A percentile compares a stretch with the other conserved stretches of the same genome.
Evolutionary conservation across 2,329 filamentous ascomycete genomes (phyloP).

Genomic region (Pseudodiploospora longispora): DNA sequence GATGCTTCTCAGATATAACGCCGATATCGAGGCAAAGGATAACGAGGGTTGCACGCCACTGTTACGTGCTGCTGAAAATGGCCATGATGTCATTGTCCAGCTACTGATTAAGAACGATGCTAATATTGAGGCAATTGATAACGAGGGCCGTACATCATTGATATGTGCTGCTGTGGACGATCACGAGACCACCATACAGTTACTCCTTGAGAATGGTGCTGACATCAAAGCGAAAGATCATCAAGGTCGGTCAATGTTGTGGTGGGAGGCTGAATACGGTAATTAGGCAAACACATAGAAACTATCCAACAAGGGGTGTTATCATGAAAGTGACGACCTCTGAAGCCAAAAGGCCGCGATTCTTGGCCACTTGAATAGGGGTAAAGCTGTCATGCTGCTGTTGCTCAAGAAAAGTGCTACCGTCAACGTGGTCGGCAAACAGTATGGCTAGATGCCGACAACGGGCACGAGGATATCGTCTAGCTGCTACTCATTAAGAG

Average conservation of each 20-base stretch:
- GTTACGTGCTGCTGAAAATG: background rate
- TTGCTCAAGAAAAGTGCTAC: constrained; percentile 6
- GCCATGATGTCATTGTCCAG: background rate
- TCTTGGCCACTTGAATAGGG: too few relatives aligned
- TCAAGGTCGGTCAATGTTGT: background rate
- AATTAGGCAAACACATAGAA: background rate
- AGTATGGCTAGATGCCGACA: background rate
- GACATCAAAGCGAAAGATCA: background rate
- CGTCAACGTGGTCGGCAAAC: background rate
- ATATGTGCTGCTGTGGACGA: background rate
- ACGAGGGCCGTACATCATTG: background rate
- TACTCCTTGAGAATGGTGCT: constrained; percentile 6
- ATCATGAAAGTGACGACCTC: background rate
- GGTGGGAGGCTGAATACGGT: background rate
- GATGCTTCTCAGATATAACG: background rate
- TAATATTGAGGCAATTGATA: background rate
- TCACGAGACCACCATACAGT: background rate
- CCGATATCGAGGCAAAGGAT: background rate
- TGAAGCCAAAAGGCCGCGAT: too few relatives aligned
- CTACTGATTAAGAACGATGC: constrained; percentile 2
- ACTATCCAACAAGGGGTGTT: too few relatives aligned
- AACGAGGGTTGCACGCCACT: background rate
- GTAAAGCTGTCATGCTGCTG: background rate
- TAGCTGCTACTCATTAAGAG: constrained; percentile 4
- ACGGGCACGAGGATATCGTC: constrained; percentile 2